Base-by-base conservation (phyloP, 495 filamentous ascomycete genomes). In the Thermochaetoides thermophila region DNA sequence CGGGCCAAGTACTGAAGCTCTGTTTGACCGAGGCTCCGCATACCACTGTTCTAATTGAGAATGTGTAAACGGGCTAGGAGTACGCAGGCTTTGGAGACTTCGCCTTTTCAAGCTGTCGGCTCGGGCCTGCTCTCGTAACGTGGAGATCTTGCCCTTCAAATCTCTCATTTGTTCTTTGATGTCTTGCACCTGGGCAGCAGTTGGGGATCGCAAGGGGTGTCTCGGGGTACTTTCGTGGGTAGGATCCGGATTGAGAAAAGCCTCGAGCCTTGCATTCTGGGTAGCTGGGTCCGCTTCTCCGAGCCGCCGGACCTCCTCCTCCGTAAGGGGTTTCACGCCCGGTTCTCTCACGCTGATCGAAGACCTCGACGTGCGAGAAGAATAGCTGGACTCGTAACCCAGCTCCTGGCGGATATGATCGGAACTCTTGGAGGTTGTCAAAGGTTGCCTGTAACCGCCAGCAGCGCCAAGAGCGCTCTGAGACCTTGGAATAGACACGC, bases 91-190 rank as follows among this genome's bases (percentile, higher is more conserved):
- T 42, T 87, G 83, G 32, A 91, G 49, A 50, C 87, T 94, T 30
- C 79, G 73, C 27, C 89, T 69, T 40, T 81, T 78, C 40, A 93
- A 55, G 39, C 69, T 81, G 44, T 95, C 89, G 39, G 81, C 81
- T 30, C 81, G 72, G 4, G 79, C 78, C 50, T 85, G 79, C 42
- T 85, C 73, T 38, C 86, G 75, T 20, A 97, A 57, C 8, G 66
- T 78, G 3, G 86, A 92, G 14, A 97, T 82, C 43, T 84, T 82
- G 31, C 87, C 89, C 45, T 87, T 84, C 16, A 97, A 61, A 42
- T 85, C 85, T 43, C 86, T 77, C 79, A 96, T 89, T 59, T 97
- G 85, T 41, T 86, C 79, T 32, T 81, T 79, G 11, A 96, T 63
- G 48, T 83, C 81, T 16, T 80, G 71, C 56, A 92, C 84, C 45